Conservation (phyloP, 78 protist genomes). For the Cavenderia fasciculata region DNA sequence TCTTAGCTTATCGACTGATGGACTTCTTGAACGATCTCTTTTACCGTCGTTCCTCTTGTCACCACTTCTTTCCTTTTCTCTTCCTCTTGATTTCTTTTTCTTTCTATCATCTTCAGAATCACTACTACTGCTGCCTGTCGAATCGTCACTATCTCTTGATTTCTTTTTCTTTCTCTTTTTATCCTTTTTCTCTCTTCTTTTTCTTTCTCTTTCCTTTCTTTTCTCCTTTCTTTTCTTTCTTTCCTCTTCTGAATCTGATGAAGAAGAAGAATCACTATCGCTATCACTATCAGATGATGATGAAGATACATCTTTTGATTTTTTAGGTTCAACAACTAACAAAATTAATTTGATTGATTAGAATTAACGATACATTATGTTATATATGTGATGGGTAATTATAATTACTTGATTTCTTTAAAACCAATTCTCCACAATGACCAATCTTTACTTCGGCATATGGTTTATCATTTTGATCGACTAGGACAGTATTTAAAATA, state of each 20-base stretch:
- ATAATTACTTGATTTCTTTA: neutral
- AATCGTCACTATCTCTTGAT: neutral
- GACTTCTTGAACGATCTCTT: conserved; percentile 53
- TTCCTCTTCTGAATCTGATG: conserved; percentile 13
- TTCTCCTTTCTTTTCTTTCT: conserved; percentile 14
- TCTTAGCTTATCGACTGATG: conserved; percentile 39
- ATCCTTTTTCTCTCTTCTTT: neutral
- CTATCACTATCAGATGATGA: neutral
- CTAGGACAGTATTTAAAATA: conserved; percentile 44
- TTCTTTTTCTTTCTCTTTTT: neutral
- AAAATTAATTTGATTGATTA: too few species aligned
- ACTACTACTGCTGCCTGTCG: neutral
- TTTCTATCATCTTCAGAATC: neutral
- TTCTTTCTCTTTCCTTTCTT: conserved; percentile 6
- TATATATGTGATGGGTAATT: neutral
- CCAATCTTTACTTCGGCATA: conserved; percentile 70
- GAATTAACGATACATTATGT: neutral
- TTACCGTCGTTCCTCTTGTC: neutral
- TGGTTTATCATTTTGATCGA: conserved; percentile 60
- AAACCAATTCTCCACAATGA: conserved; percentile 81
- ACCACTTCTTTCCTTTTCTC: conserved; percentile 7
- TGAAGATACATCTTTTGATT: neutral
- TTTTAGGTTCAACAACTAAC: neutral
- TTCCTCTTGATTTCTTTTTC: neutral
- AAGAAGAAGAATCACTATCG: neutral